Evolutionary conservation across 2,329 filamentous ascomycete species (phyloP).

Genomic region (Rhexocercosporidium sp.): DNA sequence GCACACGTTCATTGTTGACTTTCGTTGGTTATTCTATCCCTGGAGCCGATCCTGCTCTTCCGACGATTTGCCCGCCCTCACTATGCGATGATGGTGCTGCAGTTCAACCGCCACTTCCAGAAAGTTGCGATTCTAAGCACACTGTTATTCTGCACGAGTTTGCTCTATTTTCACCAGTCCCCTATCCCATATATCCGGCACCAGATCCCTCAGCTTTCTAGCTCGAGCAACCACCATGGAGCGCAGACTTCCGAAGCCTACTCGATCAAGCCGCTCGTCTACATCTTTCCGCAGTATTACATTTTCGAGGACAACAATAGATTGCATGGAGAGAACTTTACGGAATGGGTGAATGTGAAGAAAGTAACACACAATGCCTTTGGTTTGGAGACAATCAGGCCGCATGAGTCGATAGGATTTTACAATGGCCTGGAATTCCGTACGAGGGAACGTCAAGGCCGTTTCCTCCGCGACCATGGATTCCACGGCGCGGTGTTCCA

Average conservation of each 20-base stretch:
- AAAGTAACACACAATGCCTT: conserved; percentile 20
- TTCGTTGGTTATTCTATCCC: not conserved
- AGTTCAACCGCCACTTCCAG: not conserved
- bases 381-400: conserved; percentile 21
- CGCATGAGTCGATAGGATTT: conserved; percentile 24
- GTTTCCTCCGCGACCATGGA: conserved; percentile 19
- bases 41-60: not conserved
- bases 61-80: not conserved
- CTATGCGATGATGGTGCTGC: conserved; percentile 8
- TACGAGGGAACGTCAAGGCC: conserved; percentile 24
- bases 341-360: conserved; percentile 22
- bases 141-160: not conserved
- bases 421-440: conserved; percentile 26
- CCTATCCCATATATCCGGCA: not conserved
- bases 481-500: conserved; percentile 21
- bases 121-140: not conserved
- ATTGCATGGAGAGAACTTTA: conserved; percentile 22
- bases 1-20: not conserved
- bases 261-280: conserved; percentile 21
- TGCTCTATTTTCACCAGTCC: conserved; percentile 11
- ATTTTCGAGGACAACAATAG: conserved; percentile 20
- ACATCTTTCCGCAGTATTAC: conserved; percentile 24
- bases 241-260: not conserved
- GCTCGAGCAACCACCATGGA: not conserved
- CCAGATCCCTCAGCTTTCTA: not conserved